phyloP scores from a whole-genome alignment of 495 filamentous ascomycete genomes.

The Aspergillus homomorphus region DNA sequence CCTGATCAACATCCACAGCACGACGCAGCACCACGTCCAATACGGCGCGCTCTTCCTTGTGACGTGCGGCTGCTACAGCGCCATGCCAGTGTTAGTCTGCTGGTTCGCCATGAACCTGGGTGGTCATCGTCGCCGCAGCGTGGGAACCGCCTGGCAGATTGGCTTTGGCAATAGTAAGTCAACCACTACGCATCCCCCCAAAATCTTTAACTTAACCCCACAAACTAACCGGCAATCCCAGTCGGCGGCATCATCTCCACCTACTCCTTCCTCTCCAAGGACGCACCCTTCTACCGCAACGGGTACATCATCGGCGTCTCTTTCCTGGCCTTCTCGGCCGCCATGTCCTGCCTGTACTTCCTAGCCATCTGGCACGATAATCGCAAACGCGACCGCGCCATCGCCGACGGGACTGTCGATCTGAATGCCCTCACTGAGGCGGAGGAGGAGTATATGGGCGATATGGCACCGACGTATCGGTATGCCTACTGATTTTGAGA shows the following conservation, averaged over 20 bases:
- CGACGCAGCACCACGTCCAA: slow-evolving; percentile 51
- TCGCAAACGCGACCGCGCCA: slow-evolving; percentile 35
- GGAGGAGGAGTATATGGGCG: slow-evolving; percentile 21
- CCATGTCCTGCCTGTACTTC: slow-evolving; percentile 58
- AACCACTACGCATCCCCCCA: too few species aligned
- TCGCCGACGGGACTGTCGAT: slow-evolving; percentile 2
- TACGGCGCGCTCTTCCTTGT: slow-evolving; percentile 70
- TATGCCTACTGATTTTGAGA: slow-evolving; percentile 30
- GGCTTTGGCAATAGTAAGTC: slow-evolving; percentile 71
- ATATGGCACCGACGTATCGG: slow-evolving; percentile 26
- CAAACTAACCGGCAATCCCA: slow-evolving; percentile 4
- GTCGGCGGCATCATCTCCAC: slow-evolving; percentile 78
- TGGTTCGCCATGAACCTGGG: slow-evolving; percentile 89
- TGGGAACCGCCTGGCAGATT: slow-evolving; percentile 79
- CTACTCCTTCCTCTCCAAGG: slow-evolving; percentile 66
- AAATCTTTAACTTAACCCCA: neutral
- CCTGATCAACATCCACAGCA: slow-evolving; percentile 56
- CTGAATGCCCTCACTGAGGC: slow-evolving; percentile 6
- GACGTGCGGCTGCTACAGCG: slow-evolving; percentile 51
- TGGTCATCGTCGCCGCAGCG: slow-evolving; percentile 70
- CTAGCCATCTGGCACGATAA: slow-evolving; percentile 59
- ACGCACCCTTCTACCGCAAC: slow-evolving; percentile 64
- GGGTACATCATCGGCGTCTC: slow-evolving; percentile 73
- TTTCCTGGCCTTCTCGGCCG: slow-evolving; percentile 61
- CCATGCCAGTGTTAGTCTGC: slow-evolving; percentile 72